Base-by-base conservation (phyloP, 1,284 basidiomycete genomes). In the Kalmanozyma brasiliensis region DNA sequence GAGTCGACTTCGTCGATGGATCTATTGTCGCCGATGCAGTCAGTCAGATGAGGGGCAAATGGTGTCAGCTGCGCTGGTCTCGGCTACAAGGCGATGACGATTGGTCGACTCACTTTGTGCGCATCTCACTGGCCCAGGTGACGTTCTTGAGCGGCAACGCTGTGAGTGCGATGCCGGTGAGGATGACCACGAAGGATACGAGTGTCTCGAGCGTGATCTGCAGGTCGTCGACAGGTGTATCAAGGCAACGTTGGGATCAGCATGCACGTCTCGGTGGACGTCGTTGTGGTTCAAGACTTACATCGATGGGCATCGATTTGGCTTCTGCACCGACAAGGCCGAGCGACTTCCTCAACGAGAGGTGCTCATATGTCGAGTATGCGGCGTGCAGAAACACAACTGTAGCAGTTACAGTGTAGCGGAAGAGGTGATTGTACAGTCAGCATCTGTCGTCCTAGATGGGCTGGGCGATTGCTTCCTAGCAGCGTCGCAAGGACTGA, bases 51-150 rank as follows among this genome's bases (percentile, higher is more conserved):
- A 5, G 20, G 10, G 45, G 24, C n/a, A n/a, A n/a, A n/a, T n/a
- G n/a, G n/a, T n/a, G n/a, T n/a, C n/a, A n/a, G n/a, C n/a, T n/a
- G n/a, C n/a, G n/a, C n/a, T n/a, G n/a, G n/a, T n/a, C n/a, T n/a
- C n/a, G n/a, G n/a, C n/a, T n/a, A n/a, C n/a, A n/a, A 46, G 19
- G 13, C 13, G 22, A 24, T n/a, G 55, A 16, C 10, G 3, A 17
- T 1, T 19, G 4, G 13, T 30, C 24, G 16, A 56, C 80, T 34
- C 74, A 91, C 91, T 89, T 86, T 80, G 87, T 89, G 76, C 87
- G 87, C 91, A 93, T 92, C 83, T 93, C 91, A 76, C 90, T 91
- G n/a, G 91, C 87, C 91, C 91, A 93, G 30, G 89, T 89, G 62
- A 92, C 90, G 74, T 91, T 90, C 71, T 89, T 90, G 37, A 92